Evolutionary conservation across 2,329 filamentous ascomycete genomes (phyloP).

Genomic region (Alternaria triticimaculans): DNA sequence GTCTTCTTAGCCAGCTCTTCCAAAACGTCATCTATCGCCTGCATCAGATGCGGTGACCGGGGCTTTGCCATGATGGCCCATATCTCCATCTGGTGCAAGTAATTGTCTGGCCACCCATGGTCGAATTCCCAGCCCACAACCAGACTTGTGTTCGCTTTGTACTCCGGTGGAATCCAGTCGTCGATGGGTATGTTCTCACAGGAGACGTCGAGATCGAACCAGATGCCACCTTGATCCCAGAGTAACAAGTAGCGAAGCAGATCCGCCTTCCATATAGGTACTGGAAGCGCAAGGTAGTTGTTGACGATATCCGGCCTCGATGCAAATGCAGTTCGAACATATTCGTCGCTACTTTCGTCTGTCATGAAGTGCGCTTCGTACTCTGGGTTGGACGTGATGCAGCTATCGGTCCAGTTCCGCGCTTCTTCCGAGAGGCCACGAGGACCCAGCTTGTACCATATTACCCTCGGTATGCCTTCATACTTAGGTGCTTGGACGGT

Average conservation of each 20-base stretch:
- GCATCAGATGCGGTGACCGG: conserved; percentile 26
- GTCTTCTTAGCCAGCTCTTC: conserved; percentile 16
- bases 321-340: conserved; percentile 41
- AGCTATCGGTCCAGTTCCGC: conserved; percentile 40
- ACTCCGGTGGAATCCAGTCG: conserved; percentile 48
- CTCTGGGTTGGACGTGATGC: conserved; percentile 35
- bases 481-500: background rate
- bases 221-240: conserved; percentile 51
- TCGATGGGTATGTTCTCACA: conserved; percentile 41
- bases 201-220: conserved; percentile 51
- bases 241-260: conserved; percentile 52
- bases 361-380: conserved; percentile 41
- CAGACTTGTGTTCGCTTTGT: conserved; percentile 36
- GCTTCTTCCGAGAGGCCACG: conserved; percentile 42
- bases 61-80: conserved; percentile 43
- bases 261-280: conserved; percentile 52
- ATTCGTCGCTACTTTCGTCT: conserved; percentile 37
- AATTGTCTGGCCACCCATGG: conserved; percentile 24
- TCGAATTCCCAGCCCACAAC: conserved; percentile 52
- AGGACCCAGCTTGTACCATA: conserved; percentile 52
- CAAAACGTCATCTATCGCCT: conserved; percentile 36
- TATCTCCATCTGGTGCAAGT: conserved; percentile 33
- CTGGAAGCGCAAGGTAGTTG: conserved; percentile 39
- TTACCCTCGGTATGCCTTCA: conserved; percentile 37
- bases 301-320: conserved; percentile 49